These are phyloP conservation scores for Sherardia arvensis DNA, from an alignment of 257 asterid species.

Conservation along the genomic window DNA sequence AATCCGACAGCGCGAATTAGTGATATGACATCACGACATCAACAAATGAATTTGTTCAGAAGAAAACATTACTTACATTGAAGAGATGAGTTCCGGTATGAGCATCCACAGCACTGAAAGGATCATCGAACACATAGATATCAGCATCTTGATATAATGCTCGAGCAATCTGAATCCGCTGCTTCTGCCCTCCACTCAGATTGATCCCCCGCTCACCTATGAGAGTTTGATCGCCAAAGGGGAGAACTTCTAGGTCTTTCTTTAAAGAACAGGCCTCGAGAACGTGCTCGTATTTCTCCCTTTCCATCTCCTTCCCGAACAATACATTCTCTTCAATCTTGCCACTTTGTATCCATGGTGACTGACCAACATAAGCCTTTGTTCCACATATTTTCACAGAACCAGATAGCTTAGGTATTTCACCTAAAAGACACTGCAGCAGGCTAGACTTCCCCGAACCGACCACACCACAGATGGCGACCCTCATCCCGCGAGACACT, in stretches of 20 bases:
- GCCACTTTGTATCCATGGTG: slow-evolving; percentile 6
- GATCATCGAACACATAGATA: slow-evolving; percentile 79
- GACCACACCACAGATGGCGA: neutral
- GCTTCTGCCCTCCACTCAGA: slow-evolving; percentile 90
- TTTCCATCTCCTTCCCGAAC: slow-evolving; percentile 6
- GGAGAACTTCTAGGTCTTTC: slow-evolving; percentile 69
- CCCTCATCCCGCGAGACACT: slow-evolving; percentile 2
- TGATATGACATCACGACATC: no score
- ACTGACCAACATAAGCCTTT: slow-evolving; percentile 7
- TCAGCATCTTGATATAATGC: slow-evolving; percentile 79
- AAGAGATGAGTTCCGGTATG: slow-evolving; percentile 82
- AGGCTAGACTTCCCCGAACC: slow-evolving; percentile 7
- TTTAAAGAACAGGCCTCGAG: neutral
- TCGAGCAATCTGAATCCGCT: slow-evolving; percentile 84
- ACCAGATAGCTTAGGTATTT: neutral
- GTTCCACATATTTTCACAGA: neutral
- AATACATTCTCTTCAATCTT: slow-evolving; percentile 3
- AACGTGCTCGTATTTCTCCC: neutral
- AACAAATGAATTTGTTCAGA: neutral
- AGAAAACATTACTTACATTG: slow-evolving; percentile 36
- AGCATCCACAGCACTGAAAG: slow-evolving; percentile 93
- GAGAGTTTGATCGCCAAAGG: slow-evolving; percentile 77
- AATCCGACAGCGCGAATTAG: neutral
- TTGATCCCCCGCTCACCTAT: slow-evolving; percentile 93
- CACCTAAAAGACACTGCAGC: neutral